phyloP scores from a whole-genome alignment of 2,329 filamentous ascomycete genomes.

The Penicillium concentricum region DNA sequence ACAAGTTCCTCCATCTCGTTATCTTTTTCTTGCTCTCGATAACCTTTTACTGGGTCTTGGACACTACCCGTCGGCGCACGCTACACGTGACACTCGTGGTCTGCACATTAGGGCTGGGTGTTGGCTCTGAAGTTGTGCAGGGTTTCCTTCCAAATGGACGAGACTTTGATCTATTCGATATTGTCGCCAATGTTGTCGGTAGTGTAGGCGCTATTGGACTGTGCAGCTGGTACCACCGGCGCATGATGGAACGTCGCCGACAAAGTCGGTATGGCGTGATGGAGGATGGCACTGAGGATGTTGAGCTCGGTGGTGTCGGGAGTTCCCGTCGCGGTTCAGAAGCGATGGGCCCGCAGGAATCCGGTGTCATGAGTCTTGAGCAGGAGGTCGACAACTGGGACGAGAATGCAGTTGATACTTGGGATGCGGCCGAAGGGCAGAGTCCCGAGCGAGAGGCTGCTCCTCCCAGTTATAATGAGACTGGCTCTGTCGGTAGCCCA shows the following conservation, averaged over 20 bases:
- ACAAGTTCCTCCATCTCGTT: constrained; percentile 83
- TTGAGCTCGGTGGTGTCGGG: constrained; percentile 68
- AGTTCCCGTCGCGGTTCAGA: constrained; percentile 38
- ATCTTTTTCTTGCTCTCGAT: constrained; percentile 87
- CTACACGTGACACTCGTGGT: constrained; percentile 79
- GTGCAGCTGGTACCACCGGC: constrained; percentile 89
- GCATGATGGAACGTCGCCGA: constrained; percentile 88
- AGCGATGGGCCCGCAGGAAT: constrained; percentile 57
- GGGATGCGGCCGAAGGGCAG: constrained; percentile 59
- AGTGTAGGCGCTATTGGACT: constrained; percentile 69
- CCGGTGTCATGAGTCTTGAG: constrained; percentile 66
- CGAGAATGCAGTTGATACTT: constrained; percentile 70
- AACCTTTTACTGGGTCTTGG: constrained; percentile 94
- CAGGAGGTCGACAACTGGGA: constrained; percentile 93
- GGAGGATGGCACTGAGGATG: constrained; percentile 52
- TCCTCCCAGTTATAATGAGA: constrained; percentile 23
- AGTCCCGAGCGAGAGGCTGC: constrained; percentile 23
- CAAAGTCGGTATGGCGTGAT: constrained; percentile 72
- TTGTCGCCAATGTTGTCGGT: constrained; percentile 82
- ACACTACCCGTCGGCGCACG: constrained; percentile 81
- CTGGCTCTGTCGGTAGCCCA: constrained; percentile 13
- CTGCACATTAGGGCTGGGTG: constrained; percentile 64
- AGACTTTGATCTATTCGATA: constrained; percentile 75
- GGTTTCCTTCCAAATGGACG: constrained; percentile 69
- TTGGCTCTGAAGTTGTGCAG: constrained; percentile 60